Conservation (phyloP, 805 yeast species). For the Yamadazyma akitaensis region DNA sequence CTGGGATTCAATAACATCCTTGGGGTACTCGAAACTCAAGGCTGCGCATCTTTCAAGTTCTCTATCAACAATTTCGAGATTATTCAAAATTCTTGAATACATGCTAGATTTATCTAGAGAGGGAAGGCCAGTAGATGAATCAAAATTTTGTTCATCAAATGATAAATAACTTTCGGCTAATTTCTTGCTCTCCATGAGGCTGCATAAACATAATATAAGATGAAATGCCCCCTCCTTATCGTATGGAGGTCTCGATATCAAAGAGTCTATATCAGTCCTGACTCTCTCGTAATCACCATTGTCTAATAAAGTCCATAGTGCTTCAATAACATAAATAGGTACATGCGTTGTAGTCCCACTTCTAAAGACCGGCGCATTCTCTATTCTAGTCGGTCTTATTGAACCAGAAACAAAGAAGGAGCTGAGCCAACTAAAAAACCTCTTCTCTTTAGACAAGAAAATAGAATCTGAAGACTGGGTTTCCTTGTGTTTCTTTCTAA, state of each 20-base stretch:
- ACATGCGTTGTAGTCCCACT: constrained; percentile 38
- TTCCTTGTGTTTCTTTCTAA: constrained; percentile 20
- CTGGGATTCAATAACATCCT: constrained; percentile 16
- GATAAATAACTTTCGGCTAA: constrained; percentile 14
- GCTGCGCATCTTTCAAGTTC: constrained; percentile 21
- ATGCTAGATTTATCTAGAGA: constrained; percentile 8
- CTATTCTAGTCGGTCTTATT: constrained; percentile 7
- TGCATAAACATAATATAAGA: constrained; percentile 33
- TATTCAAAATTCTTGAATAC: constrained; percentile 8
- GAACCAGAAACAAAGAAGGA: constrained; percentile 22
- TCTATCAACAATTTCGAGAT: constrained; percentile 12
- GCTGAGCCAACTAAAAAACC: constrained; percentile 36
- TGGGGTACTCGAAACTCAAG: constrained; percentile 24
- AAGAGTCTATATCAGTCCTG: constrained; percentile 31
- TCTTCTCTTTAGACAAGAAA: constrained; percentile 16
- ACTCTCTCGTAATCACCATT: constrained; percentile 33
- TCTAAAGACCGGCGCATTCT: constrained; percentile 36
- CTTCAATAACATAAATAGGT: constrained; percentile 39
- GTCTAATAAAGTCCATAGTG: constrained; percentile 42
- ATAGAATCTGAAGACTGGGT: not conserved
- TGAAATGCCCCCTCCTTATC: constrained; percentile 38
- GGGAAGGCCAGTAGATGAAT: constrained; percentile 3
- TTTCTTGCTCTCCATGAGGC: constrained; percentile 21
- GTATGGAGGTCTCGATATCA: constrained; percentile 43
- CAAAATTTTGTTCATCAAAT: constrained; percentile 2